These are phyloP conservation scores for Elaeis oleifera DNA, from an alignment of 202 grass and related monocot genomes.

Conservation along the genomic window DNA sequence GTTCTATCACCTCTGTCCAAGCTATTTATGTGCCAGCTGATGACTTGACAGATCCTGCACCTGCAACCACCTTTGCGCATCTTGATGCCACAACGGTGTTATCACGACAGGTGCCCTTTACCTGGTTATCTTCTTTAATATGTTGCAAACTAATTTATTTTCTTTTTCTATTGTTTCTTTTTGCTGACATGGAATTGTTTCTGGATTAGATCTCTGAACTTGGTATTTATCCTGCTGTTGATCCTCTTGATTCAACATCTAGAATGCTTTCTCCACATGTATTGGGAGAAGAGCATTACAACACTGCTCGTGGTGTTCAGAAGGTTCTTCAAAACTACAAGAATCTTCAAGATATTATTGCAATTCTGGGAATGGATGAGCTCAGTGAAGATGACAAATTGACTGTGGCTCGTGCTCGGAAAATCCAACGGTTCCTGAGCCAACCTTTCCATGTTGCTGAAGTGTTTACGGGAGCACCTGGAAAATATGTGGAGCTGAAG, in stretches of 20 bases:
- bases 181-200: not conserved
- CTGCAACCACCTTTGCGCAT: too few species aligned
- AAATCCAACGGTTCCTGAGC: constrained; percentile 19
- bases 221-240: constrained; percentile 21
- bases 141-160: too few species aligned
- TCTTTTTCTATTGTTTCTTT: too few species aligned
- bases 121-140: too few species aligned
- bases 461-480: constrained; percentile 21
- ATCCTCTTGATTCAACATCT: constrained; percentile 23
- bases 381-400: constrained; percentile 23
- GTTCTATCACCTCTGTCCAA: constrained; percentile 9
- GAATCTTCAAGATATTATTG: constrained; percentile 27
- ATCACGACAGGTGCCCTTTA: constrained; percentile 5
- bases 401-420: constrained; percentile 20
- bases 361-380: constrained; percentile 24
- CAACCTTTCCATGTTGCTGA: constrained; percentile 25
- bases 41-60: too few species aligned
- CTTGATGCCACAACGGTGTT: not conserved
- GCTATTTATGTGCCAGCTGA: too few species aligned
- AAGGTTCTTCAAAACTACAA: constrained; percentile 26
- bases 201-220: constrained; percentile 18
- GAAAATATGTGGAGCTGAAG: constrained; percentile 24
- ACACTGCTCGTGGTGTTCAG: constrained; percentile 20
- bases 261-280: constrained; percentile 25
- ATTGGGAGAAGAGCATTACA: constrained; percentile 11